Evolutionary conservation across 2,329 filamentous ascomycete species (phyloP).

Genomic region (Rutstroemia sp.): DNA sequence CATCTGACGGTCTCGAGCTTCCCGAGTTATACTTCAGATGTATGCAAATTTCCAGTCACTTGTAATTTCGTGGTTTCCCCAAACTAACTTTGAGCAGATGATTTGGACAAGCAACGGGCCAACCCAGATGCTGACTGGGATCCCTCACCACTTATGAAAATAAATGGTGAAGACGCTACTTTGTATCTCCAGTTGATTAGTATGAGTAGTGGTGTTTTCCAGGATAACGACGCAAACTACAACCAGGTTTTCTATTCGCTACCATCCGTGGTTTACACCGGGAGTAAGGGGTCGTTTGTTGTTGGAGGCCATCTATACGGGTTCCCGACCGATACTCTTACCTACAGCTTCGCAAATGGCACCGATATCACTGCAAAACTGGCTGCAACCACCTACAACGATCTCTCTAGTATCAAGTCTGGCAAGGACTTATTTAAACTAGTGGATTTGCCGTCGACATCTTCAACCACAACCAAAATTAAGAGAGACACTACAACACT

Average conservation of each 20-base stretch:
- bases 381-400: conserved; percentile 20
- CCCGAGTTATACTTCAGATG: conserved; percentile 42
- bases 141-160: conserved; percentile 41
- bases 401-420: conserved; percentile 17
- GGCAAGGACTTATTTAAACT: conserved; percentile 13
- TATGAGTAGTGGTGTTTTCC: conserved; percentile 26
- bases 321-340: conserved; percentile 25
- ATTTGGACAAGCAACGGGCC: conserved; percentile 4
- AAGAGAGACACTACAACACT: background rate
- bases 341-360: conserved; percentile 32
- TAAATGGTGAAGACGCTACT: conserved; percentile 45
- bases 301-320: conserved; percentile 26
- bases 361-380: conserved; percentile 26
- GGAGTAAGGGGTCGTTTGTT: conserved; percentile 15
- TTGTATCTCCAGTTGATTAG: conserved; percentile 39
- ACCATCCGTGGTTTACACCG: background rate
- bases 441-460: conserved; percentile 6
- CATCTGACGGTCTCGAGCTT: conserved; percentile 45
- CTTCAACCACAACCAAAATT: background rate
- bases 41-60: background rate
- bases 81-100: conserved; percentile 4
- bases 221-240: conserved; percentile 33
- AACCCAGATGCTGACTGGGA: conserved; percentile 11
- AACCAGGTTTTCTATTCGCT: conserved; percentile 31
- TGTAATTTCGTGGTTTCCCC: too few relatives aligned